phyloP scores from a whole-genome alignment of 345 rosid genomes.

The Adansonia digitata region DNA sequence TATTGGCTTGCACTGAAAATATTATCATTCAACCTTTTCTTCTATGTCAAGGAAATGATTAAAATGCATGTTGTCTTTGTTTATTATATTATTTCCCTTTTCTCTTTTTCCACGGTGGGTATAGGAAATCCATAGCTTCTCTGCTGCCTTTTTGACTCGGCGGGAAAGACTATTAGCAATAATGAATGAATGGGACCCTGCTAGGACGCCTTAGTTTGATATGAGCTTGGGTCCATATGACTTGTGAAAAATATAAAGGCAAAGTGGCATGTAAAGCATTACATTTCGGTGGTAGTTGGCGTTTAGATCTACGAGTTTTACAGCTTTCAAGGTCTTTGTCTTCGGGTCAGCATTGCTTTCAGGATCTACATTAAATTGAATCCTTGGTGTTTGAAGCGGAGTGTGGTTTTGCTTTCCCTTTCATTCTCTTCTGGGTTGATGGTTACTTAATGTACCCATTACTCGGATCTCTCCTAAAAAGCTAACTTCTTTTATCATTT shows the following conservation, averaged over 20 bases:
- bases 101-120: background rate
- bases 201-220: slow-evolving; percentile 19
- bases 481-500: background rate
- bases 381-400: background rate
- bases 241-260: slow-evolving; percentile 31
- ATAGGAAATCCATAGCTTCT: slow-evolving; percentile 12
- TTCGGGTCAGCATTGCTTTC: background rate
- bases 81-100: background rate
- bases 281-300: slow-evolving; percentile 18
- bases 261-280: slow-evolving; percentile 2
- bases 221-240: slow-evolving; percentile 30
- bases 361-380: background rate
- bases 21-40: slow-evolving; percentile 25
- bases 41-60: slow-evolving; percentile 28
- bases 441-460: background rate
- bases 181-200: background rate
- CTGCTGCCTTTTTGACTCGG: slow-evolving; percentile 16
- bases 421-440: background rate
- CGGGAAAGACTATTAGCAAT: background rate
- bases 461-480: slow-evolving; percentile 11
- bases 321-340: background rate
- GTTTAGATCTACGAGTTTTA: slow-evolving; percentile 20
- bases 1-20: slow-evolving; percentile 1
- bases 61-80: background rate
- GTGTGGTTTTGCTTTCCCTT: background rate